These are phyloP conservation scores for Ogataea nitratoaversa DNA, from an alignment of 805 yeast species.

Conservation along the genomic window DNA sequence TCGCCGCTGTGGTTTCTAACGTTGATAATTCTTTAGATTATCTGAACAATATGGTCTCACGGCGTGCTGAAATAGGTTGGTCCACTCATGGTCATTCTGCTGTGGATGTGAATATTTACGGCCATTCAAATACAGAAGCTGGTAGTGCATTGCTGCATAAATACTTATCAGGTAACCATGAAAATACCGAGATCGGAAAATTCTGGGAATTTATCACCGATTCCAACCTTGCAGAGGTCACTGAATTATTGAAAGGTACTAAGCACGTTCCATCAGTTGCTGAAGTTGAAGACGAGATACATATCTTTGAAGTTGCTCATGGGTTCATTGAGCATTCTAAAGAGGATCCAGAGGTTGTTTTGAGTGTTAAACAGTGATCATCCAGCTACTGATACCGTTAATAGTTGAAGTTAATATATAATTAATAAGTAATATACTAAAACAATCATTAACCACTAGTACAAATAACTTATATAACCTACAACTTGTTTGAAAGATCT, in stretches of 20 bases:
- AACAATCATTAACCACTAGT: too few relatives aligned
- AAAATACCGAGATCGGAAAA: slow-evolving; percentile 79
- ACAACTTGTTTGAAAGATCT: too few relatives aligned
- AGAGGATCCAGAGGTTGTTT: slow-evolving; percentile 11
- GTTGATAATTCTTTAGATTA: slow-evolving; percentile 36
- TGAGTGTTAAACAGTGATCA: too few relatives aligned
- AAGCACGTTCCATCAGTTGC: slow-evolving; percentile 37
- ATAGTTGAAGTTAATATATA: too few relatives aligned
- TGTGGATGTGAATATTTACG: slow-evolving; percentile 91
- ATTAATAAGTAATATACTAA: too few relatives aligned
- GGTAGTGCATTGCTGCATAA: slow-evolving; percentile 38
- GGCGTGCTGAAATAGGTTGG: slow-evolving; percentile 93
- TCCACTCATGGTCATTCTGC: slow-evolving; percentile 95
- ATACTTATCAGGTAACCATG: slow-evolving; percentile 72
- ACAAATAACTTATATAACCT: too few relatives aligned
- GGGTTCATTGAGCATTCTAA: slow-evolving; percentile 16
- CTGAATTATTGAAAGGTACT: slow-evolving; percentile 45
- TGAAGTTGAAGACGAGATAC: slow-evolving; percentile 7
- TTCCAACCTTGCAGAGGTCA: slow-evolving; percentile 44
- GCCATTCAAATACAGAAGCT: slow-evolving; percentile 54
- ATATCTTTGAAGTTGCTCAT: slow-evolving; percentile 8
- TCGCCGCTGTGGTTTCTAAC: slow-evolving; percentile 36
- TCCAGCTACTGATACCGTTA: too few relatives aligned
- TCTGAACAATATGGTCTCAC: slow-evolving; percentile 67
- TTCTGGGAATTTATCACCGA: slow-evolving; percentile 58